Percentiles rank a stretch among this genome's conserved stretches.
phyloP scores from a whole-genome alignment of 2,329 filamentous ascomycete genomes.

The Endothia cerciana region DNA sequence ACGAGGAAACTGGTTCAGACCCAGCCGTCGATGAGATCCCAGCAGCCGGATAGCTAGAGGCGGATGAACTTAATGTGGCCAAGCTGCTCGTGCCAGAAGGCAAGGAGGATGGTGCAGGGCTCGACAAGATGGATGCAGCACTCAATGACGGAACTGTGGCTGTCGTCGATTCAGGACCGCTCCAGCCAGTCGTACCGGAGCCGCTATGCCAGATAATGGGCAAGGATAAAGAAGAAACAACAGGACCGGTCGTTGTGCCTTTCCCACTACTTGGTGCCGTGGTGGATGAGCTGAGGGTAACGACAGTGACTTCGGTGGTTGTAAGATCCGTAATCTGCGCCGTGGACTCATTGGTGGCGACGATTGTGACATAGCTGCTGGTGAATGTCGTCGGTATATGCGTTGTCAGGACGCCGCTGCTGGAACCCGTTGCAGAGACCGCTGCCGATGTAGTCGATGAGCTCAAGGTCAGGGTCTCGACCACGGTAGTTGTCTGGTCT shows the following conservation, averaged over 20 bases:
- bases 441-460: not conserved
- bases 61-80: not conserved
- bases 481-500: conserved; percentile 12
- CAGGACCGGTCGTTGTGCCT: not conserved
- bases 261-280: not conserved
- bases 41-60: not conserved
- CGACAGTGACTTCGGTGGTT: conserved; percentile 13
- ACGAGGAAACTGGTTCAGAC: not conserved
- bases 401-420: not conserved
- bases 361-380: conserved; percentile 16
- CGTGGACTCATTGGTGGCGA: conserved; percentile 27
- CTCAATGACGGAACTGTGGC: not conserved
- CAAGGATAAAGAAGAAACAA: not conserved
- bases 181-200: not conserved
- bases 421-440: not conserved
- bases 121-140: not conserved
- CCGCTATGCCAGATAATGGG: not conserved
- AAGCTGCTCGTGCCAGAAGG: not conserved
- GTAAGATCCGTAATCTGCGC: conserved; percentile 24
- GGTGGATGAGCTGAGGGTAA: conserved; percentile 15
- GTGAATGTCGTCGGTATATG: conserved; percentile 13
- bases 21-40: not conserved
- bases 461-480: conserved; percentile 13
- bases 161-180: not conserved
- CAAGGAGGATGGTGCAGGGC: not conserved